Evolutionary conservation across 2,329 filamentous ascomycete genomes (phyloP).

Genomic region (Fusarium sp.): DNA sequence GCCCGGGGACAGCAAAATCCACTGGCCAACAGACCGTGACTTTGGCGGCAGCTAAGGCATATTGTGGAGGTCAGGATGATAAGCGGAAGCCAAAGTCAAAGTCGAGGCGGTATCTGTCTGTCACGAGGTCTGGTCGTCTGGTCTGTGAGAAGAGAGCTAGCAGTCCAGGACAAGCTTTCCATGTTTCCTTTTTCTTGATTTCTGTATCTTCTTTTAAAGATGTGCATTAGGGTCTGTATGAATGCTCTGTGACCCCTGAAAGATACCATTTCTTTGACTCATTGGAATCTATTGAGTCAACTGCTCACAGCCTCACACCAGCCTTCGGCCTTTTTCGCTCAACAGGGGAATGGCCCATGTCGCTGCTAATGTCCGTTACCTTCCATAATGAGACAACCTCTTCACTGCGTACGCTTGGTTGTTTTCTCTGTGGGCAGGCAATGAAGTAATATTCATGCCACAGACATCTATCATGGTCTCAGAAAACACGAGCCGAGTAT

Average conservation of each 20-base stretch:
- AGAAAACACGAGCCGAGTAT: background rate
- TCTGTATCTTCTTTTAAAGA: background rate
- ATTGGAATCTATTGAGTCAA: background rate
- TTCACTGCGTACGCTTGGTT: background rate
- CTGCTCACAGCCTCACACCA: background rate
- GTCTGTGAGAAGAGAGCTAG: background rate
- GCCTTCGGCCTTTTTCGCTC: background rate
- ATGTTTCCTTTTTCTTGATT: background rate
- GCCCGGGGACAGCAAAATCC: background rate
- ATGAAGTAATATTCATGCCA: background rate
- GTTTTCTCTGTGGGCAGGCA: background rate
- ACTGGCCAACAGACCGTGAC: background rate
- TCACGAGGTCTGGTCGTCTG: constrained; percentile 10
- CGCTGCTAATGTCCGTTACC: background rate
- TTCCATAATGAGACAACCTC: background rate
- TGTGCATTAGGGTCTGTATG: background rate
- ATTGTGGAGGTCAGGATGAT: background rate
- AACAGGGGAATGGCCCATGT: background rate
- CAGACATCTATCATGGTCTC: background rate
- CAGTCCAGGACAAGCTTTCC: background rate
- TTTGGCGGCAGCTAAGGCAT: background rate
- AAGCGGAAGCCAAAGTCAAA: constrained; percentile 8
- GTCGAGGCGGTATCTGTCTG: background rate
- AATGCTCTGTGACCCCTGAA: background rate
- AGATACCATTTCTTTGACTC: background rate